Evolutionary conservation across 768 basidiomycete species (phyloP), one percentile per base, ranked within the genome.

Genomic region (Auricularia auricula-judae): DNA sequence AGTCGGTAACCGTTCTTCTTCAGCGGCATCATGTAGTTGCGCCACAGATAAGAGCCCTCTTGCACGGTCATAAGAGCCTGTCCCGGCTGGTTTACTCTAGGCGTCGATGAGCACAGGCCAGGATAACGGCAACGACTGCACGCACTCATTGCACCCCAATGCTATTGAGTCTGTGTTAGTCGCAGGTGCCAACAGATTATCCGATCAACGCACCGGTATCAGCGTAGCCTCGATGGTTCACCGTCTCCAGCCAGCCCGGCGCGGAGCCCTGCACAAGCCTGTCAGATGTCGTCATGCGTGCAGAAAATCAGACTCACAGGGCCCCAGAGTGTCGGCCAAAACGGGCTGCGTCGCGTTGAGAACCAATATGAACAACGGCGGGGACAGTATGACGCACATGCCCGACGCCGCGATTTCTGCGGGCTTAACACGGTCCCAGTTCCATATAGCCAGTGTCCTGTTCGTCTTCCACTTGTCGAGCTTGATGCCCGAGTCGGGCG

Each of bases 81-180:
- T 1, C 75, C 75, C 0, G 64, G 2, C 65, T 86, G 77, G 66
- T 95, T 85, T 23, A 90, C 90, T 72, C 93, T 94, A 60, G 51
- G 53, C 21, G n/a, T 42, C 39, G 12, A 42, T 42, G 39, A 42
- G 39, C 12, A 42, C 39, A 14, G 39, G 8, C 39, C 12, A 42
- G 12, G 7, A 14, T 7, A 14, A 8, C 39, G 7, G 8, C 51
- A 7, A 18, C 67, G 42, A 36, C n/a, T 42, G 44, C 7, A 51
- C 85, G 11, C 65, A 92, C 92, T 93, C 93, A 70, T 96, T 97
- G 72, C 81, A 74, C 63, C 85, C 87, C 29, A 88, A 67, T 47
- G 79, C 82, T 62, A 70, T 70, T 23, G 74, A 68, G 12, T 84
- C 81, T 69, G 86, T 84, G 44, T 83, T 84, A 18, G 72, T 66